Conservation (phyloP, 2,329 filamentous ascomycete genomes). For the Verticillium klebahnii region DNA sequence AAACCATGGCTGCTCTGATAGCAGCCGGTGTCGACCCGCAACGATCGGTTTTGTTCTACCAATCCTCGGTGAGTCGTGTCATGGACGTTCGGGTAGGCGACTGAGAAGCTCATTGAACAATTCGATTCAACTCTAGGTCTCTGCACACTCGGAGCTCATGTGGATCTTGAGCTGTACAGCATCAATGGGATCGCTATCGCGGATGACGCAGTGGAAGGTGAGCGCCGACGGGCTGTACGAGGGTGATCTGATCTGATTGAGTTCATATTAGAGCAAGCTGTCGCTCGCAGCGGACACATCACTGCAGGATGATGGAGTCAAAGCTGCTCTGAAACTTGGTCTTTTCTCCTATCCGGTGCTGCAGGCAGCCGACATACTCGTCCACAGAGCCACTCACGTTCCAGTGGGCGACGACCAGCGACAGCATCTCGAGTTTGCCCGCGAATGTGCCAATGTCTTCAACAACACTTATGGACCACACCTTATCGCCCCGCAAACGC, state of each 20-base stretch:
- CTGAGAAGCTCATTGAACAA: not conserved
- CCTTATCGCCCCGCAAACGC: constrained; percentile 62
- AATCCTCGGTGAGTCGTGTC: constrained; percentile 59
- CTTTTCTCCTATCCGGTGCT: constrained; percentile 95
- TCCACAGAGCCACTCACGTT: constrained; percentile 87
- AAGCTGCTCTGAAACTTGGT: constrained; percentile 69
- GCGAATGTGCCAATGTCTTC: constrained; percentile 82
- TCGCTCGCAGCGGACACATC: constrained; percentile 55
- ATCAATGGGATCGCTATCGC: constrained; percentile 85
- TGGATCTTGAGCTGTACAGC: constrained; percentile 94
- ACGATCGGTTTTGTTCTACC: constrained; percentile 76
- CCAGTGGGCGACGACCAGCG: constrained; percentile 94
- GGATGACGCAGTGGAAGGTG: constrained; percentile 99
- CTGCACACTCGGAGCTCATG: constrained; percentile 84
- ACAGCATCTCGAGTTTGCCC: constrained; percentile 90
- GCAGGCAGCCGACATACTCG: constrained; percentile 88
- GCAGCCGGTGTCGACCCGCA: constrained; percentile 79
- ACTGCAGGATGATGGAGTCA: constrained; percentile 53
- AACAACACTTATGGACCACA: constrained; percentile 68
- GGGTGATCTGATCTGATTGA: not conserved
- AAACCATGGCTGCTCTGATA: constrained; percentile 75
- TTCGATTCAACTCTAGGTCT: constrained; percentile 44
- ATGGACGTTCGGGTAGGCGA: not conserved
- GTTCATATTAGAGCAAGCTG: constrained; percentile 62
- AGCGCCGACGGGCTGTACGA: not conserved